A percentile compares a stretch with the other conserved stretches of the same genome.
Conservation (phyloP, 805 yeast genomes). For the Cyberlindnera mississippiensis region DNA sequence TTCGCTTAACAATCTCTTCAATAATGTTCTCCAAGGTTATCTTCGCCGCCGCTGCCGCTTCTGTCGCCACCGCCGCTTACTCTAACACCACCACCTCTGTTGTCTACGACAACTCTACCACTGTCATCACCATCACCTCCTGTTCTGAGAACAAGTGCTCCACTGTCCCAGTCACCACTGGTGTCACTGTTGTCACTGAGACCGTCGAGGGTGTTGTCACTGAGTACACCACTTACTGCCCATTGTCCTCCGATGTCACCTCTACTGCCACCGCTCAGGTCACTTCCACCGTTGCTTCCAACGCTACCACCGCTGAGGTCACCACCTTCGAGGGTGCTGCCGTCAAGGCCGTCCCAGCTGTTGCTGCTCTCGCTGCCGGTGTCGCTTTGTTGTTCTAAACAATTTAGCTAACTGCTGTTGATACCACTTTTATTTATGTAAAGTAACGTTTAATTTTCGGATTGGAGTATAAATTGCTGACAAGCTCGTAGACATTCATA, state of each 20-base stretch:
- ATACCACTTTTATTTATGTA: constrained; percentile 19
- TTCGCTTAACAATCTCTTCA: constrained; percentile 23
- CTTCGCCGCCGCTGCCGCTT: constrained; percentile 27
- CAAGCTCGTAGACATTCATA: not conserved
- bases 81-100: constrained; percentile 26
- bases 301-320: constrained; percentile 23
- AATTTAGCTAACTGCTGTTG: constrained; percentile 6
- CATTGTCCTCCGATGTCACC: constrained; percentile 15
- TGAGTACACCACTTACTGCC: constrained; percentile 26
- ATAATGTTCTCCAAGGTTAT: constrained; percentile 33
- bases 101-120: constrained; percentile 22
- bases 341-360: constrained; percentile 42
- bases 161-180: constrained; percentile 27
- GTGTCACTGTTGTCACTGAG: constrained; percentile 26
- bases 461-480: constrained; percentile 6
- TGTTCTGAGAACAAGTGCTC: constrained; percentile 21
- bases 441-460: constrained; percentile 12
- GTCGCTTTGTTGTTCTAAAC: constrained; percentile 45
- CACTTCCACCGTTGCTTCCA: constrained; percentile 15
- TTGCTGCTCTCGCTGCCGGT: constrained; percentile 47
- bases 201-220: constrained; percentile 21
- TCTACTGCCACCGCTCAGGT: constrained; percentile 11
- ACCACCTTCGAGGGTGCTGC: constrained; percentile 42
- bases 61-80: constrained; percentile 28
- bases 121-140: constrained; percentile 33